Conservation (phyloP, 768 basidiomycete genomes). For the Boletus reticuloceps region DNA sequence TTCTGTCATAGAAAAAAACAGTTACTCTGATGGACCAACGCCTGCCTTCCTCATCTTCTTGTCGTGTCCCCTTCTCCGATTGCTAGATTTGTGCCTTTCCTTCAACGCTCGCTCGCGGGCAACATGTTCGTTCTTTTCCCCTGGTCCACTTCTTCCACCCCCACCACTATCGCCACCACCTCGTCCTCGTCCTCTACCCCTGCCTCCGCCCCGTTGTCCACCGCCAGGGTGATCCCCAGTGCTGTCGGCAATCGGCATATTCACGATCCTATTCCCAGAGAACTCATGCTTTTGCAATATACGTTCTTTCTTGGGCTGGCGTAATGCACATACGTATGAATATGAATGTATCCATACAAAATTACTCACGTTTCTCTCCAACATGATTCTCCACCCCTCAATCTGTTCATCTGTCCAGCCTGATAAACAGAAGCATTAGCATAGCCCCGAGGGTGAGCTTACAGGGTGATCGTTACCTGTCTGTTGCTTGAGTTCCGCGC, state of each 20-base stretch:
- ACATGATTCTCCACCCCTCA: slow-evolving; percentile 89
- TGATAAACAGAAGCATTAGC: slow-evolving; percentile 20
- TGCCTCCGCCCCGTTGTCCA: slow-evolving; percentile 12
- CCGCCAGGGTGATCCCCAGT: slow-evolving; percentile 6
- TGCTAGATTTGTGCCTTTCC: slow-evolving; percentile 78
- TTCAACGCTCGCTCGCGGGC: slow-evolving; percentile 67
- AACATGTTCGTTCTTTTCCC: slow-evolving; percentile 36
- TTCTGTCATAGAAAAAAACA: not conserved
- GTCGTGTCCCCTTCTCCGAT: slow-evolving; percentile 82
- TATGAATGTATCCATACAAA: slow-evolving; percentile 3
- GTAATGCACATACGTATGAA: slow-evolving; percentile 5
- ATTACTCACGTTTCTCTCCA: slow-evolving; percentile 78
- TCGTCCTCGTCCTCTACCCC: slow-evolving; percentile 36
- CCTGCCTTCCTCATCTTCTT: slow-evolving; percentile 80
- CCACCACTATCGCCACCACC: slow-evolving; percentile 38
- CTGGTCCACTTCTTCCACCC: slow-evolving; percentile 33
- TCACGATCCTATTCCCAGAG: slow-evolving; percentile 50
- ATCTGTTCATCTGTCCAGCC: slow-evolving; percentile 84
- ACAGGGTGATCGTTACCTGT: slow-evolving; percentile 48
- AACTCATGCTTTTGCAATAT: slow-evolving; percentile 78
- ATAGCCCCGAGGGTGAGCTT: not conserved
- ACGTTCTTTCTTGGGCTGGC: slow-evolving; percentile 69
- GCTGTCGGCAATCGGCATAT: not conserved
- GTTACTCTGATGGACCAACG: slow-evolving; percentile 31
- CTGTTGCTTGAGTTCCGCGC: slow-evolving; percentile 61